Evolutionary conservation across 2,329 filamentous ascomycete species (phyloP).

Genomic region (Fusarium sp.): DNA sequence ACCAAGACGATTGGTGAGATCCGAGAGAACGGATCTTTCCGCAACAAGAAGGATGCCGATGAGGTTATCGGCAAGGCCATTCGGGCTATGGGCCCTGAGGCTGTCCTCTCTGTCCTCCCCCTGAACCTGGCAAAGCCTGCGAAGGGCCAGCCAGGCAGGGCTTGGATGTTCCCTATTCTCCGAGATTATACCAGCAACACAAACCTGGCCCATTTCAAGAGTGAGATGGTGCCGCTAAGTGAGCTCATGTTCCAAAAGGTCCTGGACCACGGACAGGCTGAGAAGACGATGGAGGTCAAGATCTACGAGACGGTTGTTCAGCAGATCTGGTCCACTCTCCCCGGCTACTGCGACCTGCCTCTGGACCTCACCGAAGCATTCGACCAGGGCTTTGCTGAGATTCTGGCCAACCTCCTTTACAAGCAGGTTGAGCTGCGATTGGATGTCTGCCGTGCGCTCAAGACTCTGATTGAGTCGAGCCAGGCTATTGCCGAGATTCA

Average conservation of each 20-base stretch:
- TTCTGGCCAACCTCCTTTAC: slow-evolving; percentile 92
- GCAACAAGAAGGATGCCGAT: slow-evolving; percentile 95
- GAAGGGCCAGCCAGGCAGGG: slow-evolving; percentile 83
- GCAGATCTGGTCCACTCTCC: slow-evolving; percentile 93
- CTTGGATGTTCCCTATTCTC: slow-evolving; percentile 94
- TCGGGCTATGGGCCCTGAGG: slow-evolving; percentile 88
- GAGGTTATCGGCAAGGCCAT: slow-evolving; percentile 89
- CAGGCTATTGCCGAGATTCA: slow-evolving; percentile 81
- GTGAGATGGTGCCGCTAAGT: slow-evolving; percentile 89
- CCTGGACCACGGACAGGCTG: slow-evolving; percentile 81
- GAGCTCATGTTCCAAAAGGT: slow-evolving; percentile 91
- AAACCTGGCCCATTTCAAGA: slow-evolving; percentile 84
- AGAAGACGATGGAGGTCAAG: slow-evolving; percentile 96
- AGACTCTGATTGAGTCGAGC: slow-evolving; percentile 91
- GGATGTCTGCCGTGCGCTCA: slow-evolving; percentile 87
- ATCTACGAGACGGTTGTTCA: slow-evolving; percentile 97
- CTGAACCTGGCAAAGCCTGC: slow-evolving; percentile 85
- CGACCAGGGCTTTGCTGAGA: slow-evolving; percentile 89
- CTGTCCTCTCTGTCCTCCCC: slow-evolving; percentile 84
- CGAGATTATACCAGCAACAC: slow-evolving; percentile 93
- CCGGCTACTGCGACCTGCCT: slow-evolving; percentile 94
- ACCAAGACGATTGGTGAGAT: slow-evolving; percentile 87
- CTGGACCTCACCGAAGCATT: slow-evolving; percentile 82
- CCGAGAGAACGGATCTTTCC: slow-evolving; percentile 87
- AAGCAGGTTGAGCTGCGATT: slow-evolving; percentile 88